Percentiles rank a stretch among this genome's conserved stretches.
These are phyloP conservation scores for Rhytidhysteron rufulum DNA, from an alignment of 2,329 filamentous ascomycete species.

Conservation along the genomic window DNA sequence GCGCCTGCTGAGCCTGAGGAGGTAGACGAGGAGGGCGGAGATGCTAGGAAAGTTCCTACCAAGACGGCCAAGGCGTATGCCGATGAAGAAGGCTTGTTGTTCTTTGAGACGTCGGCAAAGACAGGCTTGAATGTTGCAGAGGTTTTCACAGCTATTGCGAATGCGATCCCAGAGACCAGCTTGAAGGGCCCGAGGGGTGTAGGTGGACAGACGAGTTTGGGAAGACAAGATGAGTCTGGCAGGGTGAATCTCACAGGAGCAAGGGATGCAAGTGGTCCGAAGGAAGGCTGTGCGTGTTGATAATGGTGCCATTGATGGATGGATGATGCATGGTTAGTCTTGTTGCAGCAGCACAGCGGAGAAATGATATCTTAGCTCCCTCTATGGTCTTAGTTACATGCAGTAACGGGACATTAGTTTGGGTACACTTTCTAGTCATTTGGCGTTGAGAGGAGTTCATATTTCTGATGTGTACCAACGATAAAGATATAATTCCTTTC, in stretches of 20 bases:
- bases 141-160: conserved; percentile 97
- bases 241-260: conserved; percentile 79
- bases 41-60: conserved; percentile 84
- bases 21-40: conserved; percentile 60
- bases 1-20: conserved; percentile 48
- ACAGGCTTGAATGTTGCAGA: conserved; percentile 90
- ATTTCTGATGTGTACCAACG: too few species aligned
- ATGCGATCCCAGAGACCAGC: conserved; percentile 94
- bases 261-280: conserved; percentile 64
- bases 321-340: too few species aligned
- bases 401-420: too few species aligned
- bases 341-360: not conserved
- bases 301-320: too few species aligned
- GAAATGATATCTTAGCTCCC: not conserved
- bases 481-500: too few species aligned
- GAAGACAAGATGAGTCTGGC: conserved; percentile 58
- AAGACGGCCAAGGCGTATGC: conserved; percentile 90
- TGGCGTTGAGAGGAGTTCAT: too few species aligned
- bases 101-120: conserved; percentile 98
- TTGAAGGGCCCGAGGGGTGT: conserved; percentile 80
- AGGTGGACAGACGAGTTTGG: conserved; percentile 55
- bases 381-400: not conserved
- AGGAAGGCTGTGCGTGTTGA: conserved; percentile 88
- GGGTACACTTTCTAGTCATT: too few species aligned
- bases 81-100: conserved; percentile 87